phyloP scores from a whole-genome alignment of 1,284 basidiomycete genomes.

The Pseudozyma thailandica region DNA sequence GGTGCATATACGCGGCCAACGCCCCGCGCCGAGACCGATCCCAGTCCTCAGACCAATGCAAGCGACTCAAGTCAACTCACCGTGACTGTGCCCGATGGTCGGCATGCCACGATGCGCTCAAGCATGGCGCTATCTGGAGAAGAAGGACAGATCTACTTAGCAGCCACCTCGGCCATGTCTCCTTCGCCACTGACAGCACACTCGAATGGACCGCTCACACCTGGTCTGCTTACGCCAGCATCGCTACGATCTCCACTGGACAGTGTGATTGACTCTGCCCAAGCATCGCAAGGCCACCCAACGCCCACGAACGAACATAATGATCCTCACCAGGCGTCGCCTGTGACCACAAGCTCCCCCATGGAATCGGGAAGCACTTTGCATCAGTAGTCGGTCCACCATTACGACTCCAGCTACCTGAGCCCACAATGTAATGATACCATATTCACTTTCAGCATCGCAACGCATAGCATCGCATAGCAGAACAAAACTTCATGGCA shows the following conservation, averaged over 20 bases:
- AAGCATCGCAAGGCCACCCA: slow-evolving; percentile 40
- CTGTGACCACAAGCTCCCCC: slow-evolving; percentile 3
- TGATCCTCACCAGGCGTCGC: slow-evolving; percentile 3
- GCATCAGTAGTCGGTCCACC: no score
- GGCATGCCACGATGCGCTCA: slow-evolving; percentile 1
- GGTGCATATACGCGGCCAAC: slow-evolving; percentile 1
- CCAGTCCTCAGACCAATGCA: slow-evolving; percentile 7
- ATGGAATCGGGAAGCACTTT: not conserved
- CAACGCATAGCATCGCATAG: not conserved
- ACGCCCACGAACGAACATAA: slow-evolving; percentile 22
- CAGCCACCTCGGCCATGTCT: slow-evolving; percentile 25
- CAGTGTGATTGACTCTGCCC: slow-evolving; percentile 35
- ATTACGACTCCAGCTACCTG: no score
- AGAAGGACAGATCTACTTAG: slow-evolving; percentile 27
- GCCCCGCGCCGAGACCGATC: slow-evolving; percentile 26
- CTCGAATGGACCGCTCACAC: slow-evolving; percentile 17
- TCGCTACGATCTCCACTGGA: slow-evolving; percentile 36
- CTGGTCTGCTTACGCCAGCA: slow-evolving; percentile 25
- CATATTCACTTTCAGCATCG: not conserved
- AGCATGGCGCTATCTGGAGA: slow-evolving; percentile 31
- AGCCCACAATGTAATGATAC: not conserved
- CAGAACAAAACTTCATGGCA: not conserved
- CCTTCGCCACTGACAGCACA: slow-evolving; percentile 16
- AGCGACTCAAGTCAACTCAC: not conserved
- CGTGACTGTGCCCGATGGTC: not conserved